A percentile compares a stretch with the other conserved stretches of the same genome.
Conservation (phyloP, 164 flowering plant genomes). For the Malania oleifera region DNA sequence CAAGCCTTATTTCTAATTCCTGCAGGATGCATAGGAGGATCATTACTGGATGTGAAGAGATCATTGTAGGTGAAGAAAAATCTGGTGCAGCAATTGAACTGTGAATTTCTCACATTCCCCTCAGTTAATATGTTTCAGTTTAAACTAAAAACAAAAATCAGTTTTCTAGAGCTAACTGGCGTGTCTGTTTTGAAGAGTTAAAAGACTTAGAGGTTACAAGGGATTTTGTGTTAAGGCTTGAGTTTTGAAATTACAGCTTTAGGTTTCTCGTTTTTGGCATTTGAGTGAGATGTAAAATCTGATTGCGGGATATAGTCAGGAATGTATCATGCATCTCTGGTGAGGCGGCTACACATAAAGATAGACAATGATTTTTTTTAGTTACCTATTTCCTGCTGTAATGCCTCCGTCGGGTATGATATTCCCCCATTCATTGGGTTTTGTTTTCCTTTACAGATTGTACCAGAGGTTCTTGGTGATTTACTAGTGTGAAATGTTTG, state of each 20-base stretch:
- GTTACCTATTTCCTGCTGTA: conserved; percentile 13
- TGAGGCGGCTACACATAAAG: conserved; percentile 27
- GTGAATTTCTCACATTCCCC: conserved; percentile 16
- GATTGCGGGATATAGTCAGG: conserved; percentile 43
- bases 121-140: conserved; percentile 14
- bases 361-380: conserved; percentile 10
- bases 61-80: conserved; percentile 24
- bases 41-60: conserved; percentile 11
- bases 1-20: conserved; percentile 1
- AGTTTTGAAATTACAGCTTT: conserved; percentile 22
- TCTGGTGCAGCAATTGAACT: conserved; percentile 28
- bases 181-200: conserved; percentile 24
- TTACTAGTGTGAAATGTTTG: conserved; percentile 33
- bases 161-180: conserved; percentile 29
- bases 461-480: conserved; percentile 23
- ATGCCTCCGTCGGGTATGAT: conserved; percentile 17
- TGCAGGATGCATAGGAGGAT: conserved; percentile 34
- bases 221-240: conserved; percentile 34
- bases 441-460: conserved; percentile 26
- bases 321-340: conserved; percentile 42
- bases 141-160: conserved; percentile 11
- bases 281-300: conserved; percentile 49
- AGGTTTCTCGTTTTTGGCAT: conserved; percentile 19
- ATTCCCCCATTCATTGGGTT: conserved; percentile 11
- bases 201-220: conserved; percentile 23